Base-by-base conservation (phyloP, 164 flowering plant genomes). In the Piper betle region DNA sequence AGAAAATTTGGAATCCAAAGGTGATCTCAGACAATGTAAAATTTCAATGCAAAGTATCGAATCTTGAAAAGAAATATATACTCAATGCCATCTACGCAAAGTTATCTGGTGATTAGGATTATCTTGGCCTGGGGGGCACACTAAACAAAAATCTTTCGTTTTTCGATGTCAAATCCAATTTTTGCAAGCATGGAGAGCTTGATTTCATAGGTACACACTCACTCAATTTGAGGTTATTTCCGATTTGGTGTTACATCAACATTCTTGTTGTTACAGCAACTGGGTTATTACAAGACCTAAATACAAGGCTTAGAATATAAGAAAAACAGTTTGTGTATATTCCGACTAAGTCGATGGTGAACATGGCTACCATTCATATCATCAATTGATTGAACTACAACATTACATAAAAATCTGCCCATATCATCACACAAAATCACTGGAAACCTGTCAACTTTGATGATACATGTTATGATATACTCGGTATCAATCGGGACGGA, bases 61-160 rank as follows among this genome's bases (percentile, higher is more conserved):
- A n/a, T n/a, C n/a, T n/a, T n/a, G n/a, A n/a, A n/a, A n/a, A n/a
- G n/a, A n/a, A n/a, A n/a, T n/a, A n/a, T n/a, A n/a, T n/a, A n/a
- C n/a, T n/a, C 86, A 62, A 75, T 90, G 15, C 81, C 88, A 40
- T 79, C 81, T 9, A 55, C 61, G 48, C 40, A 68, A 0, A 68
- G 75, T 2, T 88, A 77, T 72, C 81, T 72, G 72, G 81, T 74
- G 68, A 78, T 88, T 5, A 84, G 94, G 94, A 78, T 87, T 0
- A 68, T 83, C 10, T 67, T 87, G 66, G 90, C 94, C 11, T 87
- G 94, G 94, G 90, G 80, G 8, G 94, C 73, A 84, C 94, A 0
- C 84, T 84, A 1, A 88, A 90, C 0, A 90, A 90, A 13, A 87
- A 87, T 71, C 77, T 87, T 19, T 77, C 90, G 3, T 67, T 87